Evolutionary conservation across 169 alveolate species (phyloP).

Genomic region (Eimeria necatrix): DNA sequence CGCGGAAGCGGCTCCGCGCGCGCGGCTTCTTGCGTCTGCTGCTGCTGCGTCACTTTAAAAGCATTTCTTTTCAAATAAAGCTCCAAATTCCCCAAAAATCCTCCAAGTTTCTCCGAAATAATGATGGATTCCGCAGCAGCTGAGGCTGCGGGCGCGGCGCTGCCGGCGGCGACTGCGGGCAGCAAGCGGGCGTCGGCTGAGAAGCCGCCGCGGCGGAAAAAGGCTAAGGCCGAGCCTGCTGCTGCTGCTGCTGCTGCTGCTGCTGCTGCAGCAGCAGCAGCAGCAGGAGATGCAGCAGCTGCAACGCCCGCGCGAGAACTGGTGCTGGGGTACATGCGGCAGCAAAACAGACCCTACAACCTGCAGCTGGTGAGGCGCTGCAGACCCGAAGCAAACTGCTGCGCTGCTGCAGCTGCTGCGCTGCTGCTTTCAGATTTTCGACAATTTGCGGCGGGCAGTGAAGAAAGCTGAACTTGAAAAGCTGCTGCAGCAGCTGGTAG

Average conservation of each 20-base stretch:
- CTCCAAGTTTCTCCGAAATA: too few species aligned
- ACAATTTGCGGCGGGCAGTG: constrained; percentile 25
- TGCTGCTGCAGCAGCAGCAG: neutral
- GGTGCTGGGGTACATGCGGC: constrained; percentile 60
- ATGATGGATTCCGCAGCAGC: too few species aligned
- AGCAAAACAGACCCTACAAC: constrained; percentile 79
- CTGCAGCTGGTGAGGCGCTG: constrained; percentile 70
- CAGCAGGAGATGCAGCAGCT: neutral
- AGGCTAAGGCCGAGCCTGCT: neutral
- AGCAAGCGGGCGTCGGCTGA: constrained; percentile 38
- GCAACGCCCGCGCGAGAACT: constrained; percentile 26
- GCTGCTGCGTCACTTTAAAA: too few species aligned
- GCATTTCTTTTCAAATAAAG: too few species aligned
- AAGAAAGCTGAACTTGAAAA: constrained; percentile 71
- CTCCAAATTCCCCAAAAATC: too few species aligned
- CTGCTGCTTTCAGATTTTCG: constrained; percentile 58
- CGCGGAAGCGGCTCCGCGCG: too few species aligned
- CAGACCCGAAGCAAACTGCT: neutral
- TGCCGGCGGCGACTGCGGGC: neutral
- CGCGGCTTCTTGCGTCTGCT: too few species aligned
- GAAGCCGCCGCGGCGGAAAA: constrained; percentile 64
- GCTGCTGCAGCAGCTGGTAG: constrained; percentile 54
- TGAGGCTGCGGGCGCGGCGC: neutral
- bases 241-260: neutral
- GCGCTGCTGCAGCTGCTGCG: neutral